Conservation (phyloP, 1,284 basidiomycete species). For the Ustilago tritici region DNA sequence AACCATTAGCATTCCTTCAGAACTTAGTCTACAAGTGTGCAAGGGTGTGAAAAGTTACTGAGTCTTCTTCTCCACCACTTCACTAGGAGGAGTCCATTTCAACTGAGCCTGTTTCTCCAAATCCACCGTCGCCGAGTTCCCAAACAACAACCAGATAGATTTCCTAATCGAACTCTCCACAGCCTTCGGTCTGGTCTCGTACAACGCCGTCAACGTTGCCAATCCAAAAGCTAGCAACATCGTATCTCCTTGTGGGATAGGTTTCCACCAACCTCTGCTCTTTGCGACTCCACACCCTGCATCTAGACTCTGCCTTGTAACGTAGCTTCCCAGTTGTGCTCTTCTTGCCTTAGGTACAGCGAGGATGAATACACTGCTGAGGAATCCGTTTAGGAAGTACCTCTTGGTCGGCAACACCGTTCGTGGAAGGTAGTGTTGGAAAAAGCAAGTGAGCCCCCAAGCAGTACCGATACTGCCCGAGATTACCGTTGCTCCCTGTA, state of each 20-base stretch:
- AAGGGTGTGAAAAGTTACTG: slow-evolving; percentile 6
- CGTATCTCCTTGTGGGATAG: slow-evolving; percentile 32
- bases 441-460: slow-evolving; percentile 61
- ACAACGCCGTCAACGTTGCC: slow-evolving; percentile 43
- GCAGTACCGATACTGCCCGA: slow-evolving; percentile 59
- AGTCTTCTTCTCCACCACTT: slow-evolving; percentile 17
- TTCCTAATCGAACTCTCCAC: slow-evolving; percentile 22
- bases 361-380: slow-evolving; percentile 57
- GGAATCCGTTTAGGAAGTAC: slow-evolving; percentile 61
- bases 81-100: neutral
- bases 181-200: slow-evolving; percentile 46
- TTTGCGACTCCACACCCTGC: slow-evolving; percentile 38
- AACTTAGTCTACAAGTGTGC: too few relatives aligned
- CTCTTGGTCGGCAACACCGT: slow-evolving; percentile 47
- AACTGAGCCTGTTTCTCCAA: slow-evolving; percentile 27
- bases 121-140: slow-evolving; percentile 26
- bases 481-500: slow-evolving; percentile 65
- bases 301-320: slow-evolving; percentile 37
- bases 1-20: too few relatives aligned
- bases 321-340: slow-evolving; percentile 51
- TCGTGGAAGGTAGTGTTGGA: slow-evolving; percentile 60
- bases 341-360: slow-evolving; percentile 49
- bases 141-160: slow-evolving; percentile 20
- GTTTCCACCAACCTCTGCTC: slow-evolving; percentile 39
- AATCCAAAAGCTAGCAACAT: slow-evolving; percentile 49